A percentile compares a stretch with the other conserved stretches of the same genome.
Conservation (phyloP, 2,329 filamentous ascomycete genomes). For the Aschersonia sp. region DNA sequence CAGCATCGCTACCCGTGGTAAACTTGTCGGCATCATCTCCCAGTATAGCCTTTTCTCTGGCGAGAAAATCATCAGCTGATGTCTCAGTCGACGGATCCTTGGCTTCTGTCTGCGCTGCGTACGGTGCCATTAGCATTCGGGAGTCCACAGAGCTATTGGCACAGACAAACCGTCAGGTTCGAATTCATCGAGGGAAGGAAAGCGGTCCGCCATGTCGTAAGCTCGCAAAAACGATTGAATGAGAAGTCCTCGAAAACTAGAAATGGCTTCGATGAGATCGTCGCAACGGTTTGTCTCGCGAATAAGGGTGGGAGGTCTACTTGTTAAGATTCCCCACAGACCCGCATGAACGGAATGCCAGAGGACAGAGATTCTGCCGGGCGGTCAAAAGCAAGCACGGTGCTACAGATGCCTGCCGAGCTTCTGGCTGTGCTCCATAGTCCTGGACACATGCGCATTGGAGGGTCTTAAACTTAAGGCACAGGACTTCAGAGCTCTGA, state of each 20-base stretch:
- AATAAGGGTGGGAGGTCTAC: too few relatives aligned
- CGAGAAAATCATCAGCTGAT: conserved; percentile 71
- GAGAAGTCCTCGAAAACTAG: too few relatives aligned
- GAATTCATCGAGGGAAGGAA: conserved; percentile 68
- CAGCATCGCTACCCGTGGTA: conserved; percentile 57
- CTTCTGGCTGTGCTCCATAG: neutral
- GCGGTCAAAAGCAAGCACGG: conserved; percentile 13
- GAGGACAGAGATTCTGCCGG: conserved; percentile 16
- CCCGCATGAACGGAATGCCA: too few relatives aligned
- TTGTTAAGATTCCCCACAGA: too few relatives aligned
- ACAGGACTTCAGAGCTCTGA: too few relatives aligned
- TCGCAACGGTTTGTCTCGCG: too few relatives aligned
- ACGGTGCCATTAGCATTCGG: conserved; percentile 6
- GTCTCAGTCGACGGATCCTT: conserved; percentile 41
- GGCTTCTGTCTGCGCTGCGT: conserved; percentile 52
- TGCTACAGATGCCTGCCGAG: neutral
- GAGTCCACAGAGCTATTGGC: neutral
- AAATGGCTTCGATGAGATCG: too few relatives aligned
- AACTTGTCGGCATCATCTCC: conserved; percentile 93
- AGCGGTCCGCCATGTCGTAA: conserved; percentile 57
- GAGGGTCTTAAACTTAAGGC: neutral
- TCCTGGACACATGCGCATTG: conserved; percentile 4
- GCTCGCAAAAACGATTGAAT: neutral
- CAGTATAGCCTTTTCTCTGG: conserved; percentile 76
- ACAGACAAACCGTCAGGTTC: conserved; percentile 42